Evolutionary conservation across 345 rosid species (phyloP), one percentile per base, ranked within the genome.

Genomic region (Gossypium longicalyx): DNA sequence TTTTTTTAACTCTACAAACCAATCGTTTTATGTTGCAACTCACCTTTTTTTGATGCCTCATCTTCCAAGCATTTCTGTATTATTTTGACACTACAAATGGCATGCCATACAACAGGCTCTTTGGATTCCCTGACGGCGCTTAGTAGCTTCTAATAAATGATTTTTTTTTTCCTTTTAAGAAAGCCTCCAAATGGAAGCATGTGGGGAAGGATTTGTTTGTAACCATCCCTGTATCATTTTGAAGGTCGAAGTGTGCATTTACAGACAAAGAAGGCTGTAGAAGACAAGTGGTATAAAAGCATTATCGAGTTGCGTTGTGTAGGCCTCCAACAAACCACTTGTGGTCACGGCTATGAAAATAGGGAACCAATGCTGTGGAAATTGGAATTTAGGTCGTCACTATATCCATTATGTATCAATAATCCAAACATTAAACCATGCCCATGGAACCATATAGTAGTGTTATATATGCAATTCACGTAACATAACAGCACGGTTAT

Each of bases 241-340:
- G 27, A 71, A 34, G 64, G 61, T 16, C 22, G 52, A 41, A 13
- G 8, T 19, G 2, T 19, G 77, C 75, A 73, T 70, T 75, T 85
- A 94, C 82, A 92, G 77, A 77, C 91, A 92, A 79, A 94, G 95
- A 69, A 92, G 98, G 75, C 97, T 85, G 83, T 94, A 94, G 86
- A 94, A 94, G 81, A 94, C 84, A 1, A 94, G 49, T 43, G 98
- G 98, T 76, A 95, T 87, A 85, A 93, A 95, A 56, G 99, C 97
- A 52, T 94, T 94, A 78, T 94, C 98, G 22, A 92, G 89, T 71
- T 94, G 98, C 11, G 98, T 81, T 3, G 98, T 94, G 86, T 93
- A 92, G 62, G 98, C 99, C 86, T 94, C 98, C 85, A 94, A 83
- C 86, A 92, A 82, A 49, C 98, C 97, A 19, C 96, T 93, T 20